Conservation (phyloP, 495 filamentous ascomycete genomes). For the Penicillium alfredii region DNA sequence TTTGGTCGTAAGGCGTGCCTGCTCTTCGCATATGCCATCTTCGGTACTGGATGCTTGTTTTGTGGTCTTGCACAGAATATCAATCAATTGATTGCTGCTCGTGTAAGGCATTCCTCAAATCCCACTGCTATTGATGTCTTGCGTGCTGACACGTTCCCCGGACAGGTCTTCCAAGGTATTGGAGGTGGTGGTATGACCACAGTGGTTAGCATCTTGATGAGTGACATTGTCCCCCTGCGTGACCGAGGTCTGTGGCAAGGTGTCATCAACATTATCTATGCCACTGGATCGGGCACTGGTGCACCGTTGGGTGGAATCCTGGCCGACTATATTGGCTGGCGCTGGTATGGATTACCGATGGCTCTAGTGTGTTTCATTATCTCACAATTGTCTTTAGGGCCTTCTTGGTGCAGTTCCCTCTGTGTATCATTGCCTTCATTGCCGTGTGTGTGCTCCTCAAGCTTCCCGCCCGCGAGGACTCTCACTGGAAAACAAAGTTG, state of each 20-base stretch:
- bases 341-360: constrained; percentile 51
- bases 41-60: constrained; percentile 65
- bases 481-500: constrained; percentile 59
- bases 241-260: constrained; percentile 78
- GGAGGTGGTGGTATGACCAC: constrained; percentile 85
- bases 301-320: constrained; percentile 69
- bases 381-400: constrained; percentile 42
- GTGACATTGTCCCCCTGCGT: constrained; percentile 70
- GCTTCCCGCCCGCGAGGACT: constrained; percentile 49
- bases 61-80: constrained; percentile 70
- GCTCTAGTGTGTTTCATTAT: neutral
- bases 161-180: constrained; percentile 57
- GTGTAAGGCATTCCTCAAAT: constrained; percentile 42
- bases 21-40: constrained; percentile 66
- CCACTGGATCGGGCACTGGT: constrained; percentile 61
- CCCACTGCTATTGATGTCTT: too few relatives aligned
- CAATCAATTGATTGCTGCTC: constrained; percentile 61
- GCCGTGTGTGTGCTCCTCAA: constrained; percentile 58
- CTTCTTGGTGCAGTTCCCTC: constrained; percentile 65
- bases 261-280: constrained; percentile 74
- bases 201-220: constrained; percentile 70
- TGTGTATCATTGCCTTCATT: constrained; percentile 62
- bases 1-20: constrained; percentile 75
- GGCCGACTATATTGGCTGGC: constrained; percentile 73
- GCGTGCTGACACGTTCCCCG: too few relatives aligned